phyloP scores from a whole-genome alignment of 352 stramenopile genomes.

The Phytopythium boreale region DNA sequence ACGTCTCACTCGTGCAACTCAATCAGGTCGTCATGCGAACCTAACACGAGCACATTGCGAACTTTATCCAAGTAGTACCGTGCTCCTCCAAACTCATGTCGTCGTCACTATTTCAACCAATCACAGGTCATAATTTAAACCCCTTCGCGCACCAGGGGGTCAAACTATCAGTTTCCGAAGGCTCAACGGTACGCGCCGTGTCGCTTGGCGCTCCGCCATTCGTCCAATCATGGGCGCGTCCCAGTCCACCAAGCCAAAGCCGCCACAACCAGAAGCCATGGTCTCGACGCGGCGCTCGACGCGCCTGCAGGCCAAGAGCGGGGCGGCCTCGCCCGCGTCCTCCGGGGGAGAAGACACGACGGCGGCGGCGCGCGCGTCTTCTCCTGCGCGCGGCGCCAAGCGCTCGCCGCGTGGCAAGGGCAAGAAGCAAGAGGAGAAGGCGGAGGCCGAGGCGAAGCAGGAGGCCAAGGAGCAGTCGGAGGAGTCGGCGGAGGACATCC shows the following conservation, averaged over 20 bases:
- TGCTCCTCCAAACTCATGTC: too few species aligned
- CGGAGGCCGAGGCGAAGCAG: background rate
- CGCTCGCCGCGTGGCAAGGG: conserved; percentile 8
- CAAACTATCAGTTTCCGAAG: background rate
- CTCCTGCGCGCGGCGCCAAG: conserved; percentile 13
- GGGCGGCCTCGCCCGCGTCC: conserved; percentile 8
- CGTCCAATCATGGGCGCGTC: conserved; percentile 6
- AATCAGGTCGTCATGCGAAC: too few species aligned
- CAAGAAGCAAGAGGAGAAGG: background rate
- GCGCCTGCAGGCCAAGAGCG: conserved; percentile 52
- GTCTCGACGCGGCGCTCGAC: conserved; percentile 62
- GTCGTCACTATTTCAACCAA: conserved; percentile 12
- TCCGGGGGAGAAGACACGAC: conserved; percentile 7
- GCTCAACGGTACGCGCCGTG: background rate
- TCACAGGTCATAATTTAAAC: background rate
- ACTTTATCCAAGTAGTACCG: too few species aligned
- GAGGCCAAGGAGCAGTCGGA: background rate
- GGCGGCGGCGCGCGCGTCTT: conserved; percentile 2
- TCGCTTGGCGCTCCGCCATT: conserved; percentile 3
- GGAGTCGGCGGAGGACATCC: conserved; percentile 22
- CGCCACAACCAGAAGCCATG: conserved; percentile 28
- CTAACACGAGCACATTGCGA: too few species aligned
- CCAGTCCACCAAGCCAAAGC: background rate
- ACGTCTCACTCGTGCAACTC: too few species aligned
- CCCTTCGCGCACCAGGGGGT: too few species aligned